Conservation (phyloP, 257 asterid species). For the Solanum acaule region DNA sequence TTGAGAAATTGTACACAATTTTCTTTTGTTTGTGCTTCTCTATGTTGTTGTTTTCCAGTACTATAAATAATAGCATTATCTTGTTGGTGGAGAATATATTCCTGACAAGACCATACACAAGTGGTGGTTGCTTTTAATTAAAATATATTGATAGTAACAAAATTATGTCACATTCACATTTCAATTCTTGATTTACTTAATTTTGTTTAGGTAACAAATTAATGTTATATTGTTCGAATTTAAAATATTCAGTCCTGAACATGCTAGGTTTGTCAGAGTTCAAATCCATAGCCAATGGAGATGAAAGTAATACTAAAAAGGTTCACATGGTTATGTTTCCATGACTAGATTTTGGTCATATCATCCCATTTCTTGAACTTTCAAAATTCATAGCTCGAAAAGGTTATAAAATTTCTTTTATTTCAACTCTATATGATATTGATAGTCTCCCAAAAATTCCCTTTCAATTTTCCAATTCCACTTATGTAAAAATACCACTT, state of each 20-base stretch:
- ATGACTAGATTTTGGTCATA: conserved; percentile 63
- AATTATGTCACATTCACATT: neutral
- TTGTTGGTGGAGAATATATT: neutral
- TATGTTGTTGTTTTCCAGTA: neutral
- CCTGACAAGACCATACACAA: neutral
- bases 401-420: conserved; percentile 37
- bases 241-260: too few relatives aligned
- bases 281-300: conserved; percentile 15
- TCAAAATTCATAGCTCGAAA: conserved; percentile 34
- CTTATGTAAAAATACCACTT: conserved; percentile 25
- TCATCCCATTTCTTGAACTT: conserved; percentile 34
- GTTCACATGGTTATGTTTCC: conserved; percentile 50
- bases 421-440: conserved; percentile 43
- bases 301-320: conserved; percentile 61
- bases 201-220: too few relatives aligned
- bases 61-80: neutral
- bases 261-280: neutral
- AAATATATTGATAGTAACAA: neutral
- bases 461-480: conserved; percentile 11
- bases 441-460: conserved; percentile 45
- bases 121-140: neutral
- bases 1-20: conserved; percentile 22
- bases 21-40: neutral
- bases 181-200: neutral
- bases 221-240: too few relatives aligned